Conservation (phyloP, 78 protist genomes). For the Mastigamoeba balamuthi region DNA sequence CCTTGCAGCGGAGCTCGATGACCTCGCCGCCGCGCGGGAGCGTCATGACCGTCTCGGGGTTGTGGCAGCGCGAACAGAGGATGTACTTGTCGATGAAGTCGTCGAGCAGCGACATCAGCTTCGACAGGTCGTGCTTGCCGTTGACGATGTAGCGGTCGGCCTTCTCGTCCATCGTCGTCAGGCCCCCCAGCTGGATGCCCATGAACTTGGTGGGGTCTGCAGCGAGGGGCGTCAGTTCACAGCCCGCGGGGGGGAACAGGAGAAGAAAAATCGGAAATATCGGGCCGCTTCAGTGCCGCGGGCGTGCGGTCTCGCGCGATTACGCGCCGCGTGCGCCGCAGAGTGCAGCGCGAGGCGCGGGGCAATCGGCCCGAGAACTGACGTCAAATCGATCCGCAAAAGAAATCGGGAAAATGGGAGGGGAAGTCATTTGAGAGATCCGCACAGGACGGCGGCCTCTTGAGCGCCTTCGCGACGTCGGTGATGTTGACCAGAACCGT, state of each 20-base stretch:
- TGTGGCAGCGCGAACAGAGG: conserved; percentile 70
- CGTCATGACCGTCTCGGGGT: conserved; percentile 68
- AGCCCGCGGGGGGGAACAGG: not conserved
- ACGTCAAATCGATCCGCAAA: not conserved
- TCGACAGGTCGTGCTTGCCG: conserved; percentile 50
- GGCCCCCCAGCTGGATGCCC: conserved; percentile 82
- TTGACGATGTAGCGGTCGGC: conserved; percentile 50
- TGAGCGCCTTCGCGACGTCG: conserved; percentile 68
- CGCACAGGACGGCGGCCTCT: conserved; percentile 59
- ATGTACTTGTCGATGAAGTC: conserved; percentile 73
- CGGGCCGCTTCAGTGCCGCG: no score
- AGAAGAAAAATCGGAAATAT: not conserved
- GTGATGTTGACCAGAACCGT: conserved; percentile 78
- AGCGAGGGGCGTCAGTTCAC: no score
- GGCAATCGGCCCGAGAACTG: no score
- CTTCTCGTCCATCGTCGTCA: conserved; percentile 51
- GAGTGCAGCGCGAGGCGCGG: no score
- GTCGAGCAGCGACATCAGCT: conserved; percentile 52
- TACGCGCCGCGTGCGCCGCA: no score
- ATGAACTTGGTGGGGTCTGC: conserved; percentile 61
- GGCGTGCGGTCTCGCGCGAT: no score
- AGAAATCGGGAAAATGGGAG: no score
- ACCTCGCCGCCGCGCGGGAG: conserved; percentile 7
- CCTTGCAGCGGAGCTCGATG: conserved; percentile 51
- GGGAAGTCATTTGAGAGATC: not conserved